Evolutionary conservation across 2,329 filamentous ascomycete species (phyloP).

Genomic region (Albophoma yamanashiensis): DNA sequence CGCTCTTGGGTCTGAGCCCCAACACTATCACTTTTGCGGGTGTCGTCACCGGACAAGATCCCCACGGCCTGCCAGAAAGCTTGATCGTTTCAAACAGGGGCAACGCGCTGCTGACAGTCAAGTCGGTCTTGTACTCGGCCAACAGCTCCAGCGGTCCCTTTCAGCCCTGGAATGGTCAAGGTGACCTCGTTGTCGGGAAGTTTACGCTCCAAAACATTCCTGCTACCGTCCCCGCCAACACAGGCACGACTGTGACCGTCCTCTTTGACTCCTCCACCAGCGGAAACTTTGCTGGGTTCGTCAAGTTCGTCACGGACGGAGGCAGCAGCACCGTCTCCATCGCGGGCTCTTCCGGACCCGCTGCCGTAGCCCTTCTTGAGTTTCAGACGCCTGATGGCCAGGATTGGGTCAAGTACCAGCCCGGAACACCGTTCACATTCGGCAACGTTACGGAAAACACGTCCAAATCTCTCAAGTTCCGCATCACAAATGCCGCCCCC

Average conservation of each 20-base stretch:
- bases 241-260: conserved; percentile 27
- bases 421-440: conserved; percentile 37
- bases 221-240: conserved; percentile 26
- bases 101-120: conserved; percentile 31
- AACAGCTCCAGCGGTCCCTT: conserved; percentile 34
- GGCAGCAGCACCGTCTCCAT: conserved; percentile 37
- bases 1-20: conserved; percentile 37
- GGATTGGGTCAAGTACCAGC: conserved; percentile 37
- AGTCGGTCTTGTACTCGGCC: conserved; percentile 31
- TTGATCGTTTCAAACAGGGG: conserved; percentile 40
- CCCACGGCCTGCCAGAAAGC: conserved; percentile 27
- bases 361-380: conserved; percentile 38
- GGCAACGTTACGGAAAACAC: conserved; percentile 44
- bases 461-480: conserved; percentile 34
- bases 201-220: conserved; percentile 40
- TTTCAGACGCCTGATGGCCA: conserved; percentile 41
- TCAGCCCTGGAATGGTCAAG: conserved; percentile 21
- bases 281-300: conserved; percentile 38
- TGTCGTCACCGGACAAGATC: conserved; percentile 31
- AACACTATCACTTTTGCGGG: conserved; percentile 36
- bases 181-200: conserved; percentile 28
- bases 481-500: conserved; percentile 40
- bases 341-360: conserved; percentile 35
- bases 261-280: conserved; percentile 33
- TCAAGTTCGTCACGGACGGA: conserved; percentile 35